Conservation (phyloP, 2,329 filamentous ascomycete species). For the Knufia fluminis region DNA sequence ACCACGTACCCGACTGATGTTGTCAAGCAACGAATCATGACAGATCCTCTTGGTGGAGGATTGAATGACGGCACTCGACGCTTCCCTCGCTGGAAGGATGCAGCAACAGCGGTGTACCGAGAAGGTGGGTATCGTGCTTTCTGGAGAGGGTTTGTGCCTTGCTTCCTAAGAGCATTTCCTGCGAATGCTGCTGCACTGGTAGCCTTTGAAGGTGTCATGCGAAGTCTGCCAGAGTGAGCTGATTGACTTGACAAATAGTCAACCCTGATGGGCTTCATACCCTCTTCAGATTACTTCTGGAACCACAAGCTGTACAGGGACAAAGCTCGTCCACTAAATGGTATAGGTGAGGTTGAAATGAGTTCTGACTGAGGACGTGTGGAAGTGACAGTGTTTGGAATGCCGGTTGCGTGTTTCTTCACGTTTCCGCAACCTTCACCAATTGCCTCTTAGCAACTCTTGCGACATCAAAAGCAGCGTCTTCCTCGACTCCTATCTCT, state of each 20-base stretch:
- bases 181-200: slow-evolving; percentile 91
- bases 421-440: background rate
- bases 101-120: slow-evolving; percentile 63
- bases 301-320: background rate
- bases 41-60: slow-evolving; percentile 68
- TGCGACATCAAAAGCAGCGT: too few relatives aligned
- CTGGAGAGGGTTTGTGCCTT: slow-evolving; percentile 89
- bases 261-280: too few relatives aligned
- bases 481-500: background rate
- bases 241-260: too few relatives aligned
- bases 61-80: slow-evolving; percentile 57
- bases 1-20: slow-evolving; percentile 87
- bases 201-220: slow-evolving; percentile 88
- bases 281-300: too few relatives aligned
- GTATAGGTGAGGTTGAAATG: too few relatives aligned
- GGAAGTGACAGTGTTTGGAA: background rate
- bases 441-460: background rate
- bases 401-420: background rate
- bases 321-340: background rate
- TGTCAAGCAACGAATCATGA: slow-evolving; percentile 96
- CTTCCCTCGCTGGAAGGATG: slow-evolving; percentile 71
- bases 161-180: slow-evolving; percentile 86
- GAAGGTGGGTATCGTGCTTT: slow-evolving; percentile 73
- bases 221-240: slow-evolving; percentile 36
- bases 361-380: background rate